Conservation (phyloP, 2,329 filamentous ascomycete species). For the Colletotrichum lini region DNA sequence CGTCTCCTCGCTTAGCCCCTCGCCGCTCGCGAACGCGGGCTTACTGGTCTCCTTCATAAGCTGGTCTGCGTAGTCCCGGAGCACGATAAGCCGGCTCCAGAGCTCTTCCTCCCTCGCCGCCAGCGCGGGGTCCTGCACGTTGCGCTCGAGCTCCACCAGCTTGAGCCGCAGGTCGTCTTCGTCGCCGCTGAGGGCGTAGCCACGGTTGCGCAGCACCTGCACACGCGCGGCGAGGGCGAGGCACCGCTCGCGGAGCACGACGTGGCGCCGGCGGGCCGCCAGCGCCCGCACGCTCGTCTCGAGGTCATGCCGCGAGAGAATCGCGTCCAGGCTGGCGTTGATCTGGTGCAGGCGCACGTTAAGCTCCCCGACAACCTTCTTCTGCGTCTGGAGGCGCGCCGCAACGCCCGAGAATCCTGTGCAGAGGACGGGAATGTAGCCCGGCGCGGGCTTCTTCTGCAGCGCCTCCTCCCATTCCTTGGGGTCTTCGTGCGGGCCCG, state of each 20-base stretch:
- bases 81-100: slow-evolving; percentile 84
- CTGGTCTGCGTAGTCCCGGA: slow-evolving; percentile 80
- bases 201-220: slow-evolving; percentile 84
- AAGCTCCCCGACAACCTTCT: slow-evolving; percentile 77
- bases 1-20: slow-evolving; percentile 77
- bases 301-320: slow-evolving; percentile 83
- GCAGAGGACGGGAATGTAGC: slow-evolving; percentile 83
- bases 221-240: slow-evolving; percentile 83
- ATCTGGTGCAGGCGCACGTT: slow-evolving; percentile 83
- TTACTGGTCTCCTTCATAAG: slow-evolving; percentile 82
- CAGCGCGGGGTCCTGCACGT: slow-evolving; percentile 81
- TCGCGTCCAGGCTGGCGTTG: slow-evolving; percentile 79
- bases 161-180: slow-evolving; percentile 85
- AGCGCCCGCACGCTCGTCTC: slow-evolving; percentile 81
- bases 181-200: slow-evolving; percentile 83
- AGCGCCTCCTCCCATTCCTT: slow-evolving; percentile 89
- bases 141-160: slow-evolving; percentile 77
- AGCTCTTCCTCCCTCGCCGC: slow-evolving; percentile 85
- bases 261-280: slow-evolving; percentile 80
- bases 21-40: slow-evolving; percentile 69
- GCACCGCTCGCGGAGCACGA: slow-evolving; percentile 79
- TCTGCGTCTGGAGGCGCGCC: slow-evolving; percentile 80
- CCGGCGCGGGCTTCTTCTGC: slow-evolving; percentile 81
- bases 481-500: slow-evolving; percentile 78
- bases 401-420: slow-evolving; percentile 81